Evolutionary conservation across 2,329 filamentous ascomycete genomes (phyloP), one percentile per base, ranked within the genome.

Genomic region (Penicillium sp.): DNA sequence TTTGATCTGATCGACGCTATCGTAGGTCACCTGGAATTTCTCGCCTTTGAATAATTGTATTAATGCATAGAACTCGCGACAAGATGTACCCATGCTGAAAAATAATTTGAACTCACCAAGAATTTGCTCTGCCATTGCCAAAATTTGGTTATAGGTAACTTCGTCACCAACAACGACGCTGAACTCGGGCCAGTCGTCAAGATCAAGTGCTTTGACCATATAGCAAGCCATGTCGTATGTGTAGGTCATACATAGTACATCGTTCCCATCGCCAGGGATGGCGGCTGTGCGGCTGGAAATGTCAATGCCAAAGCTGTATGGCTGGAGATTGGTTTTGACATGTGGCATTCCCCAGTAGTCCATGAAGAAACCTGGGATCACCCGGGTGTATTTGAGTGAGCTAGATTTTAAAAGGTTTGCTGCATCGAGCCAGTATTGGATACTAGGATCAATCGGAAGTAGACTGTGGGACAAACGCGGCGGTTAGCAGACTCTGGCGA

Each of bases 251-350:
- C 70, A 63, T 7, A 78, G 68, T 3, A 64, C 64, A 5, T 65
- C 69, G n/a, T 77, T 67, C 0, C 81, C 81, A 18, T 74, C 68
- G 0, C 78, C 79, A 0, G 80, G 80, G 17, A 82, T 75, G 9
- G 73, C 77, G 1, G 80, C 80, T 3, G 64, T 65, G 10, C 76
- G 73, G 52, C 70, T 69, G 3, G 61, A 49, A 8, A 81, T 71
- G 57, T 82, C 77, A 17, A 82, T 52, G 3, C 75, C 70, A 12
- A 79, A 71, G 0, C 72, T 65, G 42, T 70, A 67, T 2, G 70
- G 72, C 2, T 64, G 49, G 46, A 81, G 56, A 56, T 79, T 63
- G 2, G 71, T 73, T 49, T 68, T 63, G 34, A 73, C 55, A 9
- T 63, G 51, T 2, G 75, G 75, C 47, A 69, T 64, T 27, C 71